Evolutionary conservation across 768 basidiomycete species (phyloP), one percentile per base, ranked within the genome.

Genomic region (Lentinula boryana): DNA sequence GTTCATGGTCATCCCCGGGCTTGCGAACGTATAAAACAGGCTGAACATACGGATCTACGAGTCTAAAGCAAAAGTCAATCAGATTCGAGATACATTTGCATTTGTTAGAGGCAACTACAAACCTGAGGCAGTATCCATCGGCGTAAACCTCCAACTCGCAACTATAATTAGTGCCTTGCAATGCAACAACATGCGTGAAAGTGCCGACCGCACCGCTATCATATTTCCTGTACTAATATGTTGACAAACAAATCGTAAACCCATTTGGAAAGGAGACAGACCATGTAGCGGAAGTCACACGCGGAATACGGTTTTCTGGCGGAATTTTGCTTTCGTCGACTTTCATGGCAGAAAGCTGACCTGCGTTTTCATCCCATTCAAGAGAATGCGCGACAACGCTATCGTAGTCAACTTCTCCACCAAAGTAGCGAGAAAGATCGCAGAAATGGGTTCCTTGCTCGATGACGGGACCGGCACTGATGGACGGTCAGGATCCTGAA

Each of bases 391-490:
- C 96, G 41, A 71, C 76, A 43, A 93, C 89, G 36, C 82, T 83
- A 56, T 84, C 76, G 63, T 95, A 86, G 69, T 97, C 92, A 61
- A 97, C 93, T 65, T 96, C 92, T 15, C 96, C 96, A 56, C 95
- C 96, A 69, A 98, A 98, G 79, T 96, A 96, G 65, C 96, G 89
- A 43, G 94, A 97, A 48, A 97, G 82, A 76, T 98, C 95, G 67
- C 93, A 95, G 77, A 98, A 96, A 77, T 98, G 96, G 13, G 96
- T 98, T 51, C 93, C 95, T 76, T 94, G 91, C 72, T 94, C 93
- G 64, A 95, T 77, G 66, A 95, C 80, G 4, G 93, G 91, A 18
- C 91, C 91, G 58, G 84, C 88, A 69, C 90, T 88, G 65, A 15
- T 61, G 60, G 32, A 65, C 16, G 31, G 31, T 48, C 33, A 32